These are phyloP conservation scores for Pythium insidiosum DNA, from an alignment of 352 stramenopile genomes.

Conservation along the genomic window DNA sequence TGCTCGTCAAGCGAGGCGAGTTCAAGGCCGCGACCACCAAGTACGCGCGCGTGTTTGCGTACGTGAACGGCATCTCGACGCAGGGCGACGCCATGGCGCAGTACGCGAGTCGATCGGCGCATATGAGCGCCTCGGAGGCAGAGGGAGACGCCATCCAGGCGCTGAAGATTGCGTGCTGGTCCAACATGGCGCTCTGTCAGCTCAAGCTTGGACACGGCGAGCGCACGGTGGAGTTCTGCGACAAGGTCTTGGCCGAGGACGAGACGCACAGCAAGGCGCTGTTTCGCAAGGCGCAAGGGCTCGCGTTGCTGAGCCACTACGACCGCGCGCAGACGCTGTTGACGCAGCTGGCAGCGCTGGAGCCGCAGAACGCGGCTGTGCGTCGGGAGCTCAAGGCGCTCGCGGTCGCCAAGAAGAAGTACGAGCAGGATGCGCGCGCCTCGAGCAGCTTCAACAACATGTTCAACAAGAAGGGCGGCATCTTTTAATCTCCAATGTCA, in stretches of 20 bases:
- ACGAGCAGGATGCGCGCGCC: slow-evolving; percentile 45
- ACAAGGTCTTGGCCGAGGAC: slow-evolving; percentile 70
- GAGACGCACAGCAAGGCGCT: slow-evolving; percentile 62
- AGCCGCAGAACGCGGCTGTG: slow-evolving; percentile 66
- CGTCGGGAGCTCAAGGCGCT: slow-evolving; percentile 52
- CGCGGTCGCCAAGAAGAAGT: slow-evolving; percentile 37
- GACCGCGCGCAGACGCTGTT: slow-evolving; percentile 51
- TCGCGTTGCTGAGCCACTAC: slow-evolving; percentile 47
- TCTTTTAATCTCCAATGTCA: too few relatives aligned
- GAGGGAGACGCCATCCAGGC: slow-evolving; percentile 49
- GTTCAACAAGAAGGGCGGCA: slow-evolving; percentile 48
- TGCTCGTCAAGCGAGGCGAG: slow-evolving; percentile 52
- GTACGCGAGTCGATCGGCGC: slow-evolving; percentile 35
- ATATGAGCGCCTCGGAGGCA: slow-evolving; percentile 43
- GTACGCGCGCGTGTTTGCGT: slow-evolving; percentile 79
- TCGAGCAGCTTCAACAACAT: slow-evolving; percentile 63
- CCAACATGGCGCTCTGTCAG: slow-evolving; percentile 80
- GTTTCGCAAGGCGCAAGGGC: slow-evolving; percentile 76
- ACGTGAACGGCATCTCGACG: slow-evolving; percentile 72
- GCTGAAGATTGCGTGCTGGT: slow-evolving; percentile 63
- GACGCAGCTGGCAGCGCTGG: slow-evolving; percentile 32
- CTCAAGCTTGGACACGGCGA: slow-evolving; percentile 55
- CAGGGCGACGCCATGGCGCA: slow-evolving; percentile 70
- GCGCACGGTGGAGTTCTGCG: slow-evolving; percentile 50
- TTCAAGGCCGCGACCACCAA: slow-evolving; percentile 43